These are phyloP conservation scores for Puya raimondii DNA, from an alignment of 176 grass and related monocot genomes.

Conservation along the genomic window DNA sequence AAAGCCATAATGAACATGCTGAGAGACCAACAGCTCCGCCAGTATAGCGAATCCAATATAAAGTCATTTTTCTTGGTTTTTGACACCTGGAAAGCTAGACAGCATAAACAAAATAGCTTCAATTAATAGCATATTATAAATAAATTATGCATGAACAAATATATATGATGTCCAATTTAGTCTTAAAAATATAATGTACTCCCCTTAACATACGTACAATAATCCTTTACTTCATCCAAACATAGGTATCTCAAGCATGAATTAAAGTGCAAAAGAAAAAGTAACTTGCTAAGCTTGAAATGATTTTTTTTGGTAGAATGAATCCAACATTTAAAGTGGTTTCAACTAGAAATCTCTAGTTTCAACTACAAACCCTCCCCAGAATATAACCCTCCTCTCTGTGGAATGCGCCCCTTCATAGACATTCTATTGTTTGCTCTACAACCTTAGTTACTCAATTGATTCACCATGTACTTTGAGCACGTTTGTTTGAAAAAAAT, in stretches of 20 bases:
- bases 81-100: slow-evolving; percentile 59
- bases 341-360: no score
- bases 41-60: slow-evolving; percentile 84
- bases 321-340: no score
- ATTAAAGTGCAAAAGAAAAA: not conserved
- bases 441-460: no score
- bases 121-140: slow-evolving; percentile 17
- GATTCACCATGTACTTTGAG: no score
- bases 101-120: slow-evolving; percentile 15
- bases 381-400: no score
- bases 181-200: not conserved
- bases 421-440: no score
- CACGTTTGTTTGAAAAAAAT: no score
- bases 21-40: slow-evolving; percentile 79
- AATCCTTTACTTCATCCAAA: not conserved
- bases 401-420: no score
- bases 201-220: not conserved
- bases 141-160: not conserved
- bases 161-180: not conserved
- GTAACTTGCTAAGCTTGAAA: not conserved
- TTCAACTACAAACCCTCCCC: no score
- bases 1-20: slow-evolving; percentile 77
- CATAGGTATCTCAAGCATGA: not conserved
- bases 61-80: slow-evolving; percentile 50
- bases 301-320: no score